These are phyloP conservation scores for Priceomyces carsonii DNA, from an alignment of 805 yeast species.

Conservation along the genomic window DNA sequence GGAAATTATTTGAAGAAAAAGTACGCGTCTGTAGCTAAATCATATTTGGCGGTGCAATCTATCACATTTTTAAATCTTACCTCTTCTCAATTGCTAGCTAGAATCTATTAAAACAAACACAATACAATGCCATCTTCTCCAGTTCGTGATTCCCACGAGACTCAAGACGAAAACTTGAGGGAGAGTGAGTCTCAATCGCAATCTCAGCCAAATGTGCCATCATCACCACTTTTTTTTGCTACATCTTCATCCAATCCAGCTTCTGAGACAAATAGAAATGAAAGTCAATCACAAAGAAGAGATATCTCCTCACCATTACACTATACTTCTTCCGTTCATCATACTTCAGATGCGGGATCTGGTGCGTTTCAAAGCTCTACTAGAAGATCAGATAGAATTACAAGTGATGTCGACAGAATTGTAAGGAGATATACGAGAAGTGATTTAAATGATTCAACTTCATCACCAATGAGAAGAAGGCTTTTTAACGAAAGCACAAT, in stretches of 20 bases:
- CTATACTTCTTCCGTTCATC: slow-evolving; percentile 45
- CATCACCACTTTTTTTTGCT: slow-evolving; percentile 58
- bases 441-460: slow-evolving; percentile 70
- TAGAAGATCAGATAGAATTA: slow-evolving; percentile 46
- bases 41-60: too few relatives aligned
- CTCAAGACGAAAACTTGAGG: slow-evolving; percentile 24
- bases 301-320: slow-evolving; percentile 52
- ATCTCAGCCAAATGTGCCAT: slow-evolving; percentile 47
- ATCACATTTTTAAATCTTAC: not conserved
- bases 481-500: slow-evolving; percentile 47
- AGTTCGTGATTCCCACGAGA: slow-evolving; percentile 34
- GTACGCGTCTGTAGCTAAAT: too few relatives aligned
- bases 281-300: slow-evolving; percentile 21
- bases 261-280: slow-evolving; percentile 25
- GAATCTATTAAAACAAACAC: too few relatives aligned
- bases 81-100: too few relatives aligned
- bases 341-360: slow-evolving; percentile 41
- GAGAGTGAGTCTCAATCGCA: slow-evolving; percentile 38
- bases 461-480: slow-evolving; percentile 69
- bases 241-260: slow-evolving; percentile 46
- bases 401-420: slow-evolving; percentile 44
- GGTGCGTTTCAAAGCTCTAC: slow-evolving; percentile 23
- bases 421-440: slow-evolving; percentile 65
- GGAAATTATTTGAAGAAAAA: too few relatives aligned
- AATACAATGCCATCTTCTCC: slow-evolving; percentile 34